phyloP scores from a whole-genome alignment of 139 green algal species.

The Chlorella sp. region DNA sequence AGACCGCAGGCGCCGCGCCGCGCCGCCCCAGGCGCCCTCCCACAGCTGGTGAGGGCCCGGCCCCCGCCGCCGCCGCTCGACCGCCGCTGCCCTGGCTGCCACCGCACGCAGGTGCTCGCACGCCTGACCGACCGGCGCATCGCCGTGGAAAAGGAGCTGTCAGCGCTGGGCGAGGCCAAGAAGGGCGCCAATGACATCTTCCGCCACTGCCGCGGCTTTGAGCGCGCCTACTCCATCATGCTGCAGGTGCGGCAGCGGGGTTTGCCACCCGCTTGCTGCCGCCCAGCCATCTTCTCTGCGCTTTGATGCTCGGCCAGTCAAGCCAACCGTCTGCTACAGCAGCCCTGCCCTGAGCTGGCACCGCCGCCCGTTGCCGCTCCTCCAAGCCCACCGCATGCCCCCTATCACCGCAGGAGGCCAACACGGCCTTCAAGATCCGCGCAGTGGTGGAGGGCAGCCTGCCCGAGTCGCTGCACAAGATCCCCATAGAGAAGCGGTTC shows the following conservation, averaged over 20 bases:
- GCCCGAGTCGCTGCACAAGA: slow-evolving; percentile 61
- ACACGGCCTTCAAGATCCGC: slow-evolving; percentile 75
- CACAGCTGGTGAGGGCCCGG: too few relatives aligned
- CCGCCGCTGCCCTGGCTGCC: neutral
- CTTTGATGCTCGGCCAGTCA: too few relatives aligned
- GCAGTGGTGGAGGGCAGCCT: slow-evolving; percentile 55
- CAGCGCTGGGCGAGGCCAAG: slow-evolving; percentile 72
- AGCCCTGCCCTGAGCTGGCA: too few relatives aligned
- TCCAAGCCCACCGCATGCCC: too few relatives aligned
- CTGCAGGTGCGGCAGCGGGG: slow-evolving; percentile 62
- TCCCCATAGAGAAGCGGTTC: slow-evolving; percentile 86
- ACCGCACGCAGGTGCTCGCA: slow-evolving; percentile 57
- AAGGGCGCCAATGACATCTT: slow-evolving; percentile 82
- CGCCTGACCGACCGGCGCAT: slow-evolving; percentile 69
- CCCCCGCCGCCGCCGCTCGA: too few relatives aligned
- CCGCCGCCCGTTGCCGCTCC: too few relatives aligned
- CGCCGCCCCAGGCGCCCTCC: too few relatives aligned
- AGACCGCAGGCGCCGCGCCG: too few relatives aligned
- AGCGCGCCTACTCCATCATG: slow-evolving; percentile 77
- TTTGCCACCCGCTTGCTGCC: too few relatives aligned
- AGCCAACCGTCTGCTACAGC: too few relatives aligned
- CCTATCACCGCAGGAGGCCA: slow-evolving; percentile 64
- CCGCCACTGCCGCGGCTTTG: slow-evolving; percentile 89
- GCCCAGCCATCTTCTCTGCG: too few relatives aligned
- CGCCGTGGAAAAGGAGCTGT: slow-evolving; percentile 79